phyloP scores from a whole-genome alignment of 1,284 basidiomycete genomes.

The Microbotryum violaceum region DNA sequence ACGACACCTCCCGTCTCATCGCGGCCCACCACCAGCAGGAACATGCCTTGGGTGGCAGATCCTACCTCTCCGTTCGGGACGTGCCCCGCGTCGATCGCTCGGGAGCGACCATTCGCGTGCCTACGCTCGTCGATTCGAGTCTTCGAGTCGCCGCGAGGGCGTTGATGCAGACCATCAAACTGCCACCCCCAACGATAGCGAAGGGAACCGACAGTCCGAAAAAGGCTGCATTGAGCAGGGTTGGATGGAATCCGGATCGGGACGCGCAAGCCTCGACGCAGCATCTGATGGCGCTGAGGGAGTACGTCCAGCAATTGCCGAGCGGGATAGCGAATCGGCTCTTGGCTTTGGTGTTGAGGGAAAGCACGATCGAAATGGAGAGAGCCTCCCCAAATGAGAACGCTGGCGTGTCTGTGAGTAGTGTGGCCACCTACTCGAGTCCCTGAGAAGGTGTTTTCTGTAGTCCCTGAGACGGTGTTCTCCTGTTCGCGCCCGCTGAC shows the following conservation, averaged over 20 bases:
- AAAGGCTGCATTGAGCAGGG: background rate
- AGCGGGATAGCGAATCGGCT: constrained; percentile 15
- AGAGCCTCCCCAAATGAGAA: background rate
- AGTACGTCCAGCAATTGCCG: constrained; percentile 10
- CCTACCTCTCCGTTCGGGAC: constrained; percentile 11
- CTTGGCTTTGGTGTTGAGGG: constrained; percentile 9
- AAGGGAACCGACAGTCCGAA: background rate
- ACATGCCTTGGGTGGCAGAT: constrained; percentile 16
- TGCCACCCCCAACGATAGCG: background rate
- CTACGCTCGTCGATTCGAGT: constrained; percentile 5
- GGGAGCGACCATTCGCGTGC: background rate
- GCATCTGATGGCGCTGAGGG: constrained; percentile 5
- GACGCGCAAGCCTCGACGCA: background rate
- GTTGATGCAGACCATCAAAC: constrained; percentile 10
- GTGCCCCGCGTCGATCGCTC: background rate
- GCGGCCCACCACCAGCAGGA: constrained; percentile 11
- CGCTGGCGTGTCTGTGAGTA: constrained; percentile 10
- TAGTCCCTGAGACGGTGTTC: background rate
- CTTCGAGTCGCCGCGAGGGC: constrained; percentile 10
- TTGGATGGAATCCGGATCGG: constrained; percentile 23
- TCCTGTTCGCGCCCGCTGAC: background rate
- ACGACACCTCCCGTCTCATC: constrained; percentile 13
- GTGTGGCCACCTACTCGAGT: background rate
- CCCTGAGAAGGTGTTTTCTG: background rate
- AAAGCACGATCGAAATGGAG: constrained; percentile 1